Conservation (phyloP, 1,284 basidiomycete genomes). For the Farysia itapuensis region DNA sequence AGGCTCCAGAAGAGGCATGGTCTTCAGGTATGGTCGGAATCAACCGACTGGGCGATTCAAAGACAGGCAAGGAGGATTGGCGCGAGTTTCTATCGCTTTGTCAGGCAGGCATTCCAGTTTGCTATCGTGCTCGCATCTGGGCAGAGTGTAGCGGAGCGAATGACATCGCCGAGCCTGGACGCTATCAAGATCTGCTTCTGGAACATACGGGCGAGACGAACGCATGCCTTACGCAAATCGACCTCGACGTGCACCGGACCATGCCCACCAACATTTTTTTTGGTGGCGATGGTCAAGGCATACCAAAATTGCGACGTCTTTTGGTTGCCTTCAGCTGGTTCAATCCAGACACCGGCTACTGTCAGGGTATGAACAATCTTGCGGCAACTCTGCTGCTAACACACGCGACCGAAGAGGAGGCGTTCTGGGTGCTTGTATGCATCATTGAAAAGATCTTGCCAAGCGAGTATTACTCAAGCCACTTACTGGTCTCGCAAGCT, state of each 20-base stretch:
- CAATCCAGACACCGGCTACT: slow-evolving; percentile 61
- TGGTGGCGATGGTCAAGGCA: slow-evolving; percentile 89
- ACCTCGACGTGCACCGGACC: slow-evolving; percentile 75
- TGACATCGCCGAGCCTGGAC: slow-evolving; percentile 87
- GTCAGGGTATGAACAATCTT: slow-evolving; percentile 80
- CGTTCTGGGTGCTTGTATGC: slow-evolving; percentile 90
- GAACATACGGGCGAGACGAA: slow-evolving; percentile 65
- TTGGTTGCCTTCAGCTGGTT: slow-evolving; percentile 85
- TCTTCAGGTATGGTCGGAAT: slow-evolving; percentile 72
- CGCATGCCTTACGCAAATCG: slow-evolving; percentile 78
- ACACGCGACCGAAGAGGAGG: slow-evolving; percentile 90
- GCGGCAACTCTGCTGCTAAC: slow-evolving; percentile 90
- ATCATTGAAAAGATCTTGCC: slow-evolving; percentile 66
- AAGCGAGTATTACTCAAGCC: slow-evolving; percentile 61
- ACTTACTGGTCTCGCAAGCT: slow-evolving; percentile 75
- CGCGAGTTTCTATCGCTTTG: slow-evolving; percentile 78
- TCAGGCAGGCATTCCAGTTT: slow-evolving; percentile 80
- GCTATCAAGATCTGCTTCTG: slow-evolving; percentile 80
- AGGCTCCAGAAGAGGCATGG: slow-evolving; percentile 43
- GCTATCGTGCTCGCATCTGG: slow-evolving; percentile 81
- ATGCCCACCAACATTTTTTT: slow-evolving; percentile 98
- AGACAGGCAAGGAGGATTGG: slow-evolving; percentile 72
- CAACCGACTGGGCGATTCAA: slow-evolving; percentile 75
- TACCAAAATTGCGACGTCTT: slow-evolving; percentile 84
- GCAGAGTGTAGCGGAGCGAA: slow-evolving; percentile 86